A percentile compares a stretch with the other conserved stretches of the same genome.
Evolutionary conservation across 805 yeast genomes (phyloP).

Genomic region (Pichia ethanolica): DNA sequence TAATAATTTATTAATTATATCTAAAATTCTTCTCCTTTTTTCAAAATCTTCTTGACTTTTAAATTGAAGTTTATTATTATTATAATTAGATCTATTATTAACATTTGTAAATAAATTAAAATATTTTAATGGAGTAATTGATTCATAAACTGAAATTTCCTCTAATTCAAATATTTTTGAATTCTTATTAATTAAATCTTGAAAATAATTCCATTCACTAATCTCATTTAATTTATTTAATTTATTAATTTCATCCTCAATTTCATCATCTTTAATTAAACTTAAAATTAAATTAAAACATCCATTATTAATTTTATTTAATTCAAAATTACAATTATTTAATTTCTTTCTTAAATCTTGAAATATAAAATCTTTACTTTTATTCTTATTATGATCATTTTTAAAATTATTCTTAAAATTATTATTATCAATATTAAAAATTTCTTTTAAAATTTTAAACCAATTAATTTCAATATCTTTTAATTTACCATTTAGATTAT

Average conservation of each 20-base stretch:
- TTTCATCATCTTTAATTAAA: slow-evolving; percentile 40
- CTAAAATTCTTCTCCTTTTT: slow-evolving; percentile 25
- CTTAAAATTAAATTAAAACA: slow-evolving; percentile 56
- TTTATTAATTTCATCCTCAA: slow-evolving; percentile 42
- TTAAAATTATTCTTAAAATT: slow-evolving; percentile 29
- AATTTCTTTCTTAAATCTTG: slow-evolving; percentile 23
- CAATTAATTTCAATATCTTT: slow-evolving; percentile 64
- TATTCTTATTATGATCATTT: slow-evolving; percentile 10
- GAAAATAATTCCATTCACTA: slow-evolving; percentile 71
- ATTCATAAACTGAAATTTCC: slow-evolving; percentile 35
- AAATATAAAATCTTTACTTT: slow-evolving; percentile 40
- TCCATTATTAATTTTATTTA: slow-evolving; percentile 62
- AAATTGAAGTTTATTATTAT: slow-evolving; percentile 12
- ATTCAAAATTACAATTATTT: slow-evolving; percentile 36
- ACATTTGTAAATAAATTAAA: slow-evolving; percentile 43
- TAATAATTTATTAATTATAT: slow-evolving; percentile 27
- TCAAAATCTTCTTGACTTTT: slow-evolving; percentile 36
- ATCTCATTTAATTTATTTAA: slow-evolving; percentile 50
- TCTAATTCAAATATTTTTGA: slow-evolving; percentile 38
- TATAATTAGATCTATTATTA: slow-evolving; percentile 32
- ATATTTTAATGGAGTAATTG: slow-evolving; percentile 52
- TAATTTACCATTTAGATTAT: slow-evolving; percentile 5
- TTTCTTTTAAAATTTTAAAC: slow-evolving; percentile 54
- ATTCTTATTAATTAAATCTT: slow-evolving; percentile 49
- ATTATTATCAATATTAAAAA: slow-evolving; percentile 40